Conservation (phyloP, 768 basidiomycete genomes). For the Rickenella mellea region DNA sequence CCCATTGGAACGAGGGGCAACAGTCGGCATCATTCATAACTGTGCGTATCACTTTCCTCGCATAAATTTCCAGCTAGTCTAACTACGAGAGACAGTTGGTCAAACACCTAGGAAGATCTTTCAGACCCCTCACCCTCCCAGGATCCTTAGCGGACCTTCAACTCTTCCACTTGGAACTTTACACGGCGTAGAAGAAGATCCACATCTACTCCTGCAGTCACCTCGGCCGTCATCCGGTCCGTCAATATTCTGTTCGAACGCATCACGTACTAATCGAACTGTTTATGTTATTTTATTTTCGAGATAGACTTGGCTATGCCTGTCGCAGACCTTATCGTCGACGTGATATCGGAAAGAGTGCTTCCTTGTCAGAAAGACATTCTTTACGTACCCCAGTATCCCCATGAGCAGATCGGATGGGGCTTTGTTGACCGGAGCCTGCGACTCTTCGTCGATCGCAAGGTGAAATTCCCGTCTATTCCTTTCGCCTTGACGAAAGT, state of each 20-base stretch:
- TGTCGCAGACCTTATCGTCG: slow-evolving; percentile 44
- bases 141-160: slow-evolving; percentile 62
- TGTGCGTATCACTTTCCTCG: slow-evolving; percentile 36
- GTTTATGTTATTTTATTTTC: slow-evolving; percentile 1
- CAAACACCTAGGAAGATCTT: slow-evolving; percentile 90
- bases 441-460: slow-evolving; percentile 52
- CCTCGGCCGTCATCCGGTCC: slow-evolving; percentile 47
- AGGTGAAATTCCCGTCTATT: slow-evolving; percentile 26
- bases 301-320: slow-evolving; percentile 28
- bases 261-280: too few species aligned
- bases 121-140: slow-evolving; percentile 59
- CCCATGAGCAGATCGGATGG: slow-evolving; percentile 72
- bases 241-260: not conserved
- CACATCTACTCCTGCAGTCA: slow-evolving; percentile 54
- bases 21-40: slow-evolving; percentile 92
- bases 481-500: not conserved
- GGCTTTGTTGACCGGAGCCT: slow-evolving; percentile 31
- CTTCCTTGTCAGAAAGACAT: slow-evolving; percentile 53
- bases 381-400: slow-evolving; percentile 45
- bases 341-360: slow-evolving; percentile 48
- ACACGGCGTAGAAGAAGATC: slow-evolving; percentile 81
- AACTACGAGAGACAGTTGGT: slow-evolving; percentile 48
- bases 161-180: slow-evolving; percentile 62
- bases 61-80: not conserved
- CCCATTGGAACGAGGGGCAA: slow-evolving; percentile 82